These are phyloP conservation scores for Paramecium tetraurelia DNA, from an alignment of 73 alveolate species.

Conservation along the genomic window DNA sequence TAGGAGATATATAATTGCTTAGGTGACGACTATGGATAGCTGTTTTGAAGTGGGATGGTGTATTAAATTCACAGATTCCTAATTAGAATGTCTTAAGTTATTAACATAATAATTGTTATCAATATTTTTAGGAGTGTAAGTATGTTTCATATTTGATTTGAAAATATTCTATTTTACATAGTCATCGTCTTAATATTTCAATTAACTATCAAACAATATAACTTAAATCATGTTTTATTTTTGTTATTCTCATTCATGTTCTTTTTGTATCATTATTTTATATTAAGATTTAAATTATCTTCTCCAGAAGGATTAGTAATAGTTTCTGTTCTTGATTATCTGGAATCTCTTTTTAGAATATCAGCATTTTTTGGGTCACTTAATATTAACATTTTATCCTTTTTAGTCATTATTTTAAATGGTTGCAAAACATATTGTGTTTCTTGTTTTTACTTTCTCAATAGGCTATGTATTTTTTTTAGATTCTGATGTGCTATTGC, in stretches of 20 bases:
- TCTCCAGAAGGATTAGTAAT: not conserved
- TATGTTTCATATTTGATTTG: not conserved
- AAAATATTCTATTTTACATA: not conserved
- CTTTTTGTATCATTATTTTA: not conserved
- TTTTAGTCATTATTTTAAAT: not conserved
- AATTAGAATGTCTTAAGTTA: not conserved
- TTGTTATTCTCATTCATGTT: not conserved
- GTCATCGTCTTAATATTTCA: conserved; percentile 32
- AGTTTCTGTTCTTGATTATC: conserved; percentile 10
- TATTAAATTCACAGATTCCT: not conserved
- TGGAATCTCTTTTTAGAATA: not conserved
- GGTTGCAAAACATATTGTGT: not conserved
- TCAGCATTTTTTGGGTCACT: conserved; percentile 33
- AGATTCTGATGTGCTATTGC: conserved; percentile 7
- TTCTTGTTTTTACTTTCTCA: not conserved
- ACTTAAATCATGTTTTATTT: not conserved
- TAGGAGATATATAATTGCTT: not conserved
- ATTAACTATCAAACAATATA: conserved; percentile 23
- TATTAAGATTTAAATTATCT: not conserved
- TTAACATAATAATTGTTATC: not conserved
- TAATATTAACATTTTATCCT: not conserved
- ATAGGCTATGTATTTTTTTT: not conserved
- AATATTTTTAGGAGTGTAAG: not conserved
- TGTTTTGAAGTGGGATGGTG: not conserved
- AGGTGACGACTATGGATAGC: not conserved